Percentiles rank a stretch among this genome's conserved stretches.
Conservation (phyloP, 2,329 filamentous ascomycete genomes). For the Monosporascus sp. region DNA sequence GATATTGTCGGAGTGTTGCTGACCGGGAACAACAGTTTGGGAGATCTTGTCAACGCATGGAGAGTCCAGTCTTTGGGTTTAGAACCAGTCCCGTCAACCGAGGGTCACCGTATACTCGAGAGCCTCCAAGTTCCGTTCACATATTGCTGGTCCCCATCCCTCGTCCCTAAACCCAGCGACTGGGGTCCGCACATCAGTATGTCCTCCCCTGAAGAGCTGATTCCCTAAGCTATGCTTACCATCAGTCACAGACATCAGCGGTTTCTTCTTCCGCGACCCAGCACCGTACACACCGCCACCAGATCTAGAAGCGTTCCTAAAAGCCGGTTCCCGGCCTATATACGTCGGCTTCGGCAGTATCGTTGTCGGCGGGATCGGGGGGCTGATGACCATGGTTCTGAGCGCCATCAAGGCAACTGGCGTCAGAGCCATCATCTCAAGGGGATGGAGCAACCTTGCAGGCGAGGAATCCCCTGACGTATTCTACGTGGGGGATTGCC, state of each 20-base stretch:
- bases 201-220: neutral
- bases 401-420: constrained; percentile 35
- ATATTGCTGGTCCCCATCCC: neutral
- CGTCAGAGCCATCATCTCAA: constrained; percentile 46
- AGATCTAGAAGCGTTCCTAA: constrained; percentile 62
- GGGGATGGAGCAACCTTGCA: constrained; percentile 17
- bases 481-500: constrained; percentile 49
- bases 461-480: constrained; percentile 19
- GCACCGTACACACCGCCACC: constrained; percentile 60
- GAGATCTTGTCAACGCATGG: too few species aligned
- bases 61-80: too few species aligned
- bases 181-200: neutral
- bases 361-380: constrained; percentile 51
- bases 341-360: constrained; percentile 84
- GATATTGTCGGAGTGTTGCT: too few species aligned
- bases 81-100: too few species aligned
- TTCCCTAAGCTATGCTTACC: too few species aligned
- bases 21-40: too few species aligned
- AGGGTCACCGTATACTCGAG: too few species aligned
- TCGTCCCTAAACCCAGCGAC: too few species aligned
- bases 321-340: constrained; percentile 64
- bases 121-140: neutral
- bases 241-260: constrained; percentile 43
- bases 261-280: constrained; percentile 70
- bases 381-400: constrained; percentile 34